Percentiles rank a stretch among this genome's conserved stretches.
These are phyloP conservation scores for Clarireedia paspali DNA, from an alignment of 2,329 filamentous ascomycete genomes.

Conservation along the genomic window DNA sequence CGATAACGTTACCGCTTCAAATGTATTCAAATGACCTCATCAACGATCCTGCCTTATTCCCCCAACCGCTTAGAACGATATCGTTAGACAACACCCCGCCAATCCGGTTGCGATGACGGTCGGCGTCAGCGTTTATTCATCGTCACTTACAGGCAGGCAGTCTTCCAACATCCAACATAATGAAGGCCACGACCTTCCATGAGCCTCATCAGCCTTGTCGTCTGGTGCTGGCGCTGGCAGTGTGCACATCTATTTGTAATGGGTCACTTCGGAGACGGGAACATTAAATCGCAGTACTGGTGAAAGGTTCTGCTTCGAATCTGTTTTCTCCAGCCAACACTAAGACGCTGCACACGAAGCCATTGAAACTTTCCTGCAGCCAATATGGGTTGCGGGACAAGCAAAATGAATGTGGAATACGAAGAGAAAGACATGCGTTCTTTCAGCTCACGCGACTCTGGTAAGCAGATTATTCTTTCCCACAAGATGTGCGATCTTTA, in stretches of 20 bases:
- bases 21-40: background rate
- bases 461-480: background rate
- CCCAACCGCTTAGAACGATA: background rate
- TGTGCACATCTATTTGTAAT: background rate
- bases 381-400: conserved; percentile 1
- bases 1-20: no score
- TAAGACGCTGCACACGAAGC: background rate
- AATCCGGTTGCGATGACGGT: background rate
- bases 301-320: background rate
- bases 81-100: background rate
- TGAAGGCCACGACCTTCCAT: background rate
- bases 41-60: background rate
- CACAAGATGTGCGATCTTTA: background rate
- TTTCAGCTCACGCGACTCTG: background rate
- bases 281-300: background rate
- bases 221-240: background rate
- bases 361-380: background rate
- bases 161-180: background rate
- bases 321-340: background rate
- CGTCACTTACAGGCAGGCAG: background rate
- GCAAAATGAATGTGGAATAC: background rate
- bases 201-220: background rate
- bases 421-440: background rate
- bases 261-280: background rate
- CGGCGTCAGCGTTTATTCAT: background rate